Evolutionary conservation across 2,329 filamentous ascomycete species (phyloP), one percentile per base, ranked within the genome.

Genomic region (Alternaria tenuissima): DNA sequence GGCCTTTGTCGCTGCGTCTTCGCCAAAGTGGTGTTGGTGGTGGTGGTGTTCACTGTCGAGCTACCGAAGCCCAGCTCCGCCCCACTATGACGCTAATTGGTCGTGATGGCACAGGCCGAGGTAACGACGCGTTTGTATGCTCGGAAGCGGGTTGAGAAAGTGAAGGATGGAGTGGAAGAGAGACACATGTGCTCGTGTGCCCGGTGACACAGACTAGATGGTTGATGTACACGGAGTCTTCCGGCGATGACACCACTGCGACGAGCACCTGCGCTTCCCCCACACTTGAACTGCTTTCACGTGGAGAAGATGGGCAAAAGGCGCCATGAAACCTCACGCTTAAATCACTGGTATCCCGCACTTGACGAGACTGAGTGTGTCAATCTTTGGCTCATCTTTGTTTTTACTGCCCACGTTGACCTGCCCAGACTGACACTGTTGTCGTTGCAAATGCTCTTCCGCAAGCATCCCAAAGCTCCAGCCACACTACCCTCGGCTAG

Each of bases 71-170:
- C 63, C 46, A 48, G 46, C 22, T 53, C 51, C 69, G 66, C 74
- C 72, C 73, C 72, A 69, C 71, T 72, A 75, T 74, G 74, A 75
- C 73, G 74, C 70, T 73, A 72, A 63, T 53, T 62, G 49, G 57
- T 65, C 56, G 61, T 63, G 62, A 30, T 48, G 64, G 62, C 55
- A 59, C 65, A 67, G 66, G 62, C 73, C 73, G 72, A 76, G 73
- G 72, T 73, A 65, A 59, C 57, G 54, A 32, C 41, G 48, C 52
- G 43, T 58, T 53, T 60, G 54, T 44, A 58, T 43, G 20, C 44
- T 36, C 18, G 51, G 52, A 48, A 49, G 57, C 61, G 52, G 20
- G 24, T n/a, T 42, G 57, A 47, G 55, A 42, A 26, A 26, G 30
- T 3, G 14, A 56, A 60, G 20, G 46, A 47, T n/a, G 34, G 39